Base-by-base conservation (phyloP, 1,139 yeast species). In the Geotrichum histeridarum region DNA sequence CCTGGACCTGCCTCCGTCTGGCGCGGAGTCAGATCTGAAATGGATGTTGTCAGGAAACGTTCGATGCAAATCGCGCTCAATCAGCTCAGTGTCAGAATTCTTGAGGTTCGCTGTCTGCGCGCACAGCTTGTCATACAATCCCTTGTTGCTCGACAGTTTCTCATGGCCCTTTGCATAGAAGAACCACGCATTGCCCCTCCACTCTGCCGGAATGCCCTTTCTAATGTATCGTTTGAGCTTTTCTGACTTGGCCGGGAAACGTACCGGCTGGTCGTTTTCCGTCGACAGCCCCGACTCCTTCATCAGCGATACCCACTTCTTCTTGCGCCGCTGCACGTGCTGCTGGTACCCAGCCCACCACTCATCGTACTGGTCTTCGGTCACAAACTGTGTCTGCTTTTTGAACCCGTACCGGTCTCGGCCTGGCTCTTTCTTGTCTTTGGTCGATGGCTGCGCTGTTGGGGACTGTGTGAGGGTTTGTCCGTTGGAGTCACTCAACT, bases 121-220 rank as follows among this genome's bases (percentile, higher is more conserved):
- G 49, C 83, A 81, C 42, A 91, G 75, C 60, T 77, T 76, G 48
- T 83, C 87, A 68, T 90, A 93, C 1, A 87, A 77, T 0, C 95
- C 96, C 12, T 74, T 74, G 65, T 88, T 81, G 48, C 81, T 80
- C 61, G 81, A 83, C 56, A 88, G 70, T 60, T 78, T 80, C 56
- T 89, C 96, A 58, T 82, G 78, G 1, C 97, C 98, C 15, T 84
- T 83, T n/a, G 96, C 95, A 69, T 88, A 91, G 73, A 82, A 85
- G 76, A 93, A 93, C 99, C 99, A 93, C 0, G 97, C 97, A 61
- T 81, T 82, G 0, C 98, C 99, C 62, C 99, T 75, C 96, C 97
- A 91, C 67, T 89, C 97, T 0, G 96, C 91, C 0, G 99, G 98
- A 8, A 93, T 84, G 7, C 99, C 99, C 67, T 87, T 85, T 54